phyloP scores from a whole-genome alignment of 2,329 filamentous ascomycete species.

The Cercospora citrullina region DNA sequence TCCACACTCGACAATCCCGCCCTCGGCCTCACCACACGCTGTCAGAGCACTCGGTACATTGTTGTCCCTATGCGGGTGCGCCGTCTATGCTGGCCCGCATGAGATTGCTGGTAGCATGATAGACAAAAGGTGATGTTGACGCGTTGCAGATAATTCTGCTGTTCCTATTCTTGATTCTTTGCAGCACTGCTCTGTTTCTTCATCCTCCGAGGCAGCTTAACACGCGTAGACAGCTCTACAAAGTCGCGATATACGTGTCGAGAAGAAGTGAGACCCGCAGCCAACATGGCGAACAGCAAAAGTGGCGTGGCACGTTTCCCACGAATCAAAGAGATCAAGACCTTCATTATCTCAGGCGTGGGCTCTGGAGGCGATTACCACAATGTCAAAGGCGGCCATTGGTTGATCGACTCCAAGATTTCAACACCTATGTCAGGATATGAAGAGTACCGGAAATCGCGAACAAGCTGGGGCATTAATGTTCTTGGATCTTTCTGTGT shows the following conservation, averaged over 20 bases:
- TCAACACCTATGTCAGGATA: constrained; percentile 90
- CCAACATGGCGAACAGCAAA: constrained; percentile 32
- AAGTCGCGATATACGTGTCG: background rate
- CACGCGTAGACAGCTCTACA: background rate
- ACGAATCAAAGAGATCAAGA: constrained; percentile 72
- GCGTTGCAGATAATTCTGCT: background rate
- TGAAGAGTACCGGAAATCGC: constrained; percentile 81
- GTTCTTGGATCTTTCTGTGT: constrained; percentile 89
- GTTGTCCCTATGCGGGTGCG: background rate
- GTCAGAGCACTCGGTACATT: constrained; percentile 9
- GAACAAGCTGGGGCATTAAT: constrained; percentile 94
- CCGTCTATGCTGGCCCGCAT: background rate
- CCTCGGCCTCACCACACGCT: constrained; percentile 6
- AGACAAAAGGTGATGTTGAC: constrained; percentile 6
- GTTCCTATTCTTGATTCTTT: background rate
- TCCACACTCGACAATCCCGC: constrained; percentile 11
- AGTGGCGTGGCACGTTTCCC: constrained; percentile 61
- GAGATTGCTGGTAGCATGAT: background rate
- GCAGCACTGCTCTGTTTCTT: background rate
- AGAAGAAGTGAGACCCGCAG: background rate
- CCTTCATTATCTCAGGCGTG: constrained; percentile 68
- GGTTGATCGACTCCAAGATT: constrained; percentile 89
- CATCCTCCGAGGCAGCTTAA: background rate
- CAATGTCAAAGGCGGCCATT: constrained; percentile 74
- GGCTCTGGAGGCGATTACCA: constrained; percentile 78